A percentile compares a stretch with the other conserved stretches of the same genome.
Evolutionary conservation across 805 yeast species (phyloP).

Genomic region (Metschnikowia kofuensis): DNA sequence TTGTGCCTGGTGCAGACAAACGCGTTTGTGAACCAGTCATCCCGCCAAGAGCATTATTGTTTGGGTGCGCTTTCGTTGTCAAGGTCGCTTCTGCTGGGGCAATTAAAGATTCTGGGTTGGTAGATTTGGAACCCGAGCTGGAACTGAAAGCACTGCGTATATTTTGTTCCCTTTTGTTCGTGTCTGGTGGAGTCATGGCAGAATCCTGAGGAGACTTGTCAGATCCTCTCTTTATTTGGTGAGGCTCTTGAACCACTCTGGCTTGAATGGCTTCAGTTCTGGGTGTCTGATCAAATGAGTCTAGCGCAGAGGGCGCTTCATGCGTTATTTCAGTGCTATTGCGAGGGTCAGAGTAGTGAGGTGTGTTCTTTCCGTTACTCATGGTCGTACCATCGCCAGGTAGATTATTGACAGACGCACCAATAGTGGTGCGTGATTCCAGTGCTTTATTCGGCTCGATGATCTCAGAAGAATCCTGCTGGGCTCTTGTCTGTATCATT

Average conservation of each 20-base stretch:
- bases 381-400: too few relatives aligned
- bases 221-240: not conserved
- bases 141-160: not conserved
- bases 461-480: too few relatives aligned
- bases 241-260: not conserved
- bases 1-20: not conserved
- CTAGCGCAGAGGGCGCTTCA: not conserved
- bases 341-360: not conserved
- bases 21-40: not conserved
- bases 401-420: too few relatives aligned
- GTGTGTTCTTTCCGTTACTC: too few relatives aligned
- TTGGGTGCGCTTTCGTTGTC: not conserved
- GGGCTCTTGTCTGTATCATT: too few relatives aligned
- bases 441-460: too few relatives aligned
- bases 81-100: not conserved
- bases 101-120: not conserved
- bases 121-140: not conserved
- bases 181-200: not conserved
- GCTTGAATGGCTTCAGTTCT: not conserved
- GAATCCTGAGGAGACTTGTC: not conserved
- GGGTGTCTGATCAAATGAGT: not conserved
- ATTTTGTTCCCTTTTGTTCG: not conserved
- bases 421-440: too few relatives aligned
- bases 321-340: not conserved
- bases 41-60: not conserved